These are phyloP conservation scores for Mycena galopus DNA, from an alignment of 768 basidiomycete genomes.

Conservation along the genomic window DNA sequence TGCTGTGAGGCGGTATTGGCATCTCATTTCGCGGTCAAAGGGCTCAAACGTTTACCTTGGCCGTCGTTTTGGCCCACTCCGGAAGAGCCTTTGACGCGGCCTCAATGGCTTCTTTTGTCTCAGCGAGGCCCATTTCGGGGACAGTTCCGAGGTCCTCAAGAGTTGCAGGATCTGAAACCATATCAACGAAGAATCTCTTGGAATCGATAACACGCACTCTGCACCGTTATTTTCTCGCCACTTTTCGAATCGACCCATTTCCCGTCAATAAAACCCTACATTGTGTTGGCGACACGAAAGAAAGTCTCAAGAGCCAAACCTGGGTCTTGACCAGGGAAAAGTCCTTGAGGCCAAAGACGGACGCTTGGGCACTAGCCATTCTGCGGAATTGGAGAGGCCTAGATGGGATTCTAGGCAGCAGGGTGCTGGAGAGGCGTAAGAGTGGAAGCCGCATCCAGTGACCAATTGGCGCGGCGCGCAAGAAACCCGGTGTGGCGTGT, in stretches of 20 bases:
- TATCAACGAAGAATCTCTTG: not conserved
- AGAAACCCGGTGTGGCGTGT: not conserved
- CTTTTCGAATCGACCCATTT: slow-evolving; percentile 88
- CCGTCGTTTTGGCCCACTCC: slow-evolving; percentile 89
- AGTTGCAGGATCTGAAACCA: slow-evolving; percentile 91
- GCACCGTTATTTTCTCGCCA: slow-evolving; percentile 79
- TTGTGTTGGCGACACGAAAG: not conserved
- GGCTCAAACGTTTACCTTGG: slow-evolving; percentile 69
- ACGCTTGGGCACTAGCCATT: slow-evolving; percentile 72
- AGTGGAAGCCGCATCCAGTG: slow-evolving; percentile 16
- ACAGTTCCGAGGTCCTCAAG: slow-evolving; percentile 85
- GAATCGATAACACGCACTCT: slow-evolving; percentile 60
- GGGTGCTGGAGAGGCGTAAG: slow-evolving; percentile 19
- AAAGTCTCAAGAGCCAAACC: slow-evolving; percentile 47
- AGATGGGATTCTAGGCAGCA: not conserved
- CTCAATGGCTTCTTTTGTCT: slow-evolving; percentile 87
- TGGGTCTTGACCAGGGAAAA: slow-evolving; percentile 67
- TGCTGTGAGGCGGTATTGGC: slow-evolving; percentile 55
- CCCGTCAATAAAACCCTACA: slow-evolving; percentile 80
- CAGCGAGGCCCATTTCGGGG: slow-evolving; percentile 89
- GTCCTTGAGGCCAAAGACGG: slow-evolving; percentile 80
- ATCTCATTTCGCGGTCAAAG: not conserved
- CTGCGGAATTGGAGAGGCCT: slow-evolving; percentile 43
- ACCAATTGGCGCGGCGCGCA: not conserved
- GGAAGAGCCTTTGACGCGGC: slow-evolving; percentile 86